These are phyloP conservation scores for Bassia scoparia DNA, from an alignment of 148 eudicot genomes.

Conservation along the genomic window DNA sequence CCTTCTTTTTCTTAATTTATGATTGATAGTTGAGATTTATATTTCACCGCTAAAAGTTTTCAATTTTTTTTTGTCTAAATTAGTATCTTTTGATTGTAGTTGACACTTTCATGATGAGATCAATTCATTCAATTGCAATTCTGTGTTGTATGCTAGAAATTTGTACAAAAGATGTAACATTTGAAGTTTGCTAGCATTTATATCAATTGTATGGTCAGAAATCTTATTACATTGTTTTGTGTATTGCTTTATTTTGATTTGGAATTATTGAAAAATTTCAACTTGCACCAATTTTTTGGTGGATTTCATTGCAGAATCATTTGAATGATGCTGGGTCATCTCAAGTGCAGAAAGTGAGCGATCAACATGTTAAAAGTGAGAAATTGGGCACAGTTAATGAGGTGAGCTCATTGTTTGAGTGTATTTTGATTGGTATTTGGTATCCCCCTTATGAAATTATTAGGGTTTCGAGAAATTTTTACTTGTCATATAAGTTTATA, in stretches of 20 bases:
- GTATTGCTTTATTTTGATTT: too few relatives aligned
- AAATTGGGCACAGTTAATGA: slow-evolving; percentile 17
- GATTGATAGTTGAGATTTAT: not conserved
- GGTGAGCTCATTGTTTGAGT: slow-evolving; percentile 28
- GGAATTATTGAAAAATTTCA: too few relatives aligned
- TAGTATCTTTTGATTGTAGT: not conserved
- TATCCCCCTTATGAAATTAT: not conserved
- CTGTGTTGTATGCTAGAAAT: not conserved
- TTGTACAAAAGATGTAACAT: not conserved
- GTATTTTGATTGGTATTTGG: slow-evolving; percentile 8
- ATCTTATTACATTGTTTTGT: too few relatives aligned
- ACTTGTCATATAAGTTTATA: not conserved
- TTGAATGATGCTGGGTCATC: slow-evolving; percentile 52
- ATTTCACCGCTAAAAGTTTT: not conserved
- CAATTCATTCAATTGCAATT: not conserved
- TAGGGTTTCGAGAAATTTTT: not conserved
- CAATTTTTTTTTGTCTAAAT: not conserved
- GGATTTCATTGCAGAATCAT: slow-evolving; percentile 44
- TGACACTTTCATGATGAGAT: too few relatives aligned
- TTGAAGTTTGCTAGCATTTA: not conserved
- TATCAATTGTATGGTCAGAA: too few relatives aligned
- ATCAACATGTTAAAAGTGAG: slow-evolving; percentile 10
- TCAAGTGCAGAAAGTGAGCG: slow-evolving; percentile 32
- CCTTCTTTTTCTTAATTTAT: not conserved
- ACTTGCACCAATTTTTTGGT: not conserved